Conservation (phyloP, 1,284 basidiomycete genomes). For the Tylopilus sp. region DNA sequence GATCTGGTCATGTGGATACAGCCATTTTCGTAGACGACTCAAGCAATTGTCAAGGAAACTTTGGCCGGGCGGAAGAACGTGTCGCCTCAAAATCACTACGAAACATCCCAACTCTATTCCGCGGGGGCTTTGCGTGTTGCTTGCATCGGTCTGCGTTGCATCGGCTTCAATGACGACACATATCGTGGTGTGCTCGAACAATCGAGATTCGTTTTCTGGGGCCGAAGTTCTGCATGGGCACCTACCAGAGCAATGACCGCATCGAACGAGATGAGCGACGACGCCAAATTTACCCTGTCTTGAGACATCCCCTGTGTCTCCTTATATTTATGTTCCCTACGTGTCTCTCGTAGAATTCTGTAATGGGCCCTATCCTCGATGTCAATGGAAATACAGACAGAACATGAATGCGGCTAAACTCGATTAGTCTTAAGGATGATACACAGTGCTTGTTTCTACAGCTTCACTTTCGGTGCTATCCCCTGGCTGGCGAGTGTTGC, state of each 20-base stretch:
- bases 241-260: constrained; percentile 6
- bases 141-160: constrained; percentile 68
- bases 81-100: constrained; percentile 71
- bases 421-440: not conserved
- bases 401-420: not conserved
- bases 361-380: not conserved
- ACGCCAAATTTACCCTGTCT: constrained; percentile 2
- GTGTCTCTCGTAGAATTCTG: not conserved
- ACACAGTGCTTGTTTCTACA: constrained; percentile 29
- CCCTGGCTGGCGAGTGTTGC: constrained; percentile 21
- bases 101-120: constrained; percentile 64
- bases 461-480: constrained; percentile 39
- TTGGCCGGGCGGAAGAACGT: constrained; percentile 65
- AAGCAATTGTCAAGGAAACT: constrained; percentile 65
- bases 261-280: constrained; percentile 19
- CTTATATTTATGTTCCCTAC: not conserved
- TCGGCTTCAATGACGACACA: constrained; percentile 62
- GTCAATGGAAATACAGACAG: not conserved
- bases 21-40: constrained; percentile 46
- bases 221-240: constrained; percentile 20
- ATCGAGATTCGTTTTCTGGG: constrained; percentile 45
- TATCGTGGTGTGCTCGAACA: constrained; percentile 64
- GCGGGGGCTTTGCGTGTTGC: constrained; percentile 67
- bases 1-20: constrained; percentile 7
- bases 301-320: constrained; percentile 8